phyloP scores from a whole-genome alignment of 2,329 filamentous ascomycete genomes.

The Magnaporthales sp. region DNA sequence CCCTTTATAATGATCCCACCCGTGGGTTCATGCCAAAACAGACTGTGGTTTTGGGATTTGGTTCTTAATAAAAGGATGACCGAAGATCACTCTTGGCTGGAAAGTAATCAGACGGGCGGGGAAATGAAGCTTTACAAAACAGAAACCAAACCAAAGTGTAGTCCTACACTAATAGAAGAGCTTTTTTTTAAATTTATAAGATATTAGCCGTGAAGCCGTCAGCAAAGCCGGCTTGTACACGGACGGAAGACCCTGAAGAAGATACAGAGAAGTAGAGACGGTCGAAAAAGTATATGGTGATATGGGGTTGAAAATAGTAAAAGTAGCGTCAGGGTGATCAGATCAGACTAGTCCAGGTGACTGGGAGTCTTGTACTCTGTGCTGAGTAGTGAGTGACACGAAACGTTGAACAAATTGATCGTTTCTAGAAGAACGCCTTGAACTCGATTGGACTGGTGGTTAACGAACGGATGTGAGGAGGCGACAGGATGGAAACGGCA shows the following conservation, averaged over 20 bases:
- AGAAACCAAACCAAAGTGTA: neutral
- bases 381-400: neutral
- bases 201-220: neutral
- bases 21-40: neutral
- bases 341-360: neutral
- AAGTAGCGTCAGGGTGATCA: neutral
- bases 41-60: neutral
- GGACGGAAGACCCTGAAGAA: neutral
- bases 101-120: neutral
- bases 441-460: neutral
- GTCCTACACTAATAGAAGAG: neutral
- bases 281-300: neutral
- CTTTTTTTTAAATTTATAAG: neutral
- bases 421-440: neutral
- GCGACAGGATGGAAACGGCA: neutral
- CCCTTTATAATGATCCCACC: neutral
- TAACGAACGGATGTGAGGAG: neutral
- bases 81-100: no score
- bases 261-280: neutral
- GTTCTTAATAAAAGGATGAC: neutral
- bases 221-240: neutral
- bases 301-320: neutral
- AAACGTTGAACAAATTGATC: neutral
- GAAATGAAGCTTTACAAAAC: neutral
- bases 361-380: neutral